Base-by-base conservation (phyloP, 129 eudicot species). In the Helichrysum umbraculigerum region DNA sequence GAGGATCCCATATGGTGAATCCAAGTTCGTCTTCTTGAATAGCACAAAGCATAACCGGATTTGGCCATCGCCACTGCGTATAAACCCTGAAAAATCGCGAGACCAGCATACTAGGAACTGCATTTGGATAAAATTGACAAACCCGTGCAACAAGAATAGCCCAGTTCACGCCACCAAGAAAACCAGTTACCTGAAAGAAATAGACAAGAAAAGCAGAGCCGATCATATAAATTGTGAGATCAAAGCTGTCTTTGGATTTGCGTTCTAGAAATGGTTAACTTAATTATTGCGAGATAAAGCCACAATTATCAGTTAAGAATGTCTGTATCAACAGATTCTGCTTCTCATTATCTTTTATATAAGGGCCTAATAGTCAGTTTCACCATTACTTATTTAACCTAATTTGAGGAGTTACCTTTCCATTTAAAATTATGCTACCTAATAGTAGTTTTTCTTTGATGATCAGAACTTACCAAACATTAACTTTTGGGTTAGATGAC, bases 81-180 rank as follows among this genome's bases (percentile, higher is more conserved):
- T 89, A 95, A 22, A 95, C 97, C 82, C 97, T 84, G 83, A 95
- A 95, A 82, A 95, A 89, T 5, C 97, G 90, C 33, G 97, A 89
- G 56, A 95, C 96, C 81, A 95, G 81, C 97, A 91, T 95, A 77
- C 99, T 95, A 3, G 99, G 99, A 62, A 84, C 73, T 57, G 97
- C 99, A 68, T 89, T 89, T 42, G 99, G 99, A 82, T 95, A 91
- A 73, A 95, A 83, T 76, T 95, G 99, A 76, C 96, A 95, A 30
- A 95, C 87, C 70, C 93, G 88, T 76, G 99, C 99, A 4, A 95
- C 99, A 14, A 95, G 93, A 68, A 95, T 82, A 47, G 99, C 99
- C 99, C 96, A 95, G 77, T 95, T 95, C 33, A 95, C 97, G 2
- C 99, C 99, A 71, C 99, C 99, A 76, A 95, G 97, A 82, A 91